These are phyloP conservation scores for Yueomyces sp. DNA, from an alignment of 805 yeast genomes.

Conservation along the genomic window DNA sequence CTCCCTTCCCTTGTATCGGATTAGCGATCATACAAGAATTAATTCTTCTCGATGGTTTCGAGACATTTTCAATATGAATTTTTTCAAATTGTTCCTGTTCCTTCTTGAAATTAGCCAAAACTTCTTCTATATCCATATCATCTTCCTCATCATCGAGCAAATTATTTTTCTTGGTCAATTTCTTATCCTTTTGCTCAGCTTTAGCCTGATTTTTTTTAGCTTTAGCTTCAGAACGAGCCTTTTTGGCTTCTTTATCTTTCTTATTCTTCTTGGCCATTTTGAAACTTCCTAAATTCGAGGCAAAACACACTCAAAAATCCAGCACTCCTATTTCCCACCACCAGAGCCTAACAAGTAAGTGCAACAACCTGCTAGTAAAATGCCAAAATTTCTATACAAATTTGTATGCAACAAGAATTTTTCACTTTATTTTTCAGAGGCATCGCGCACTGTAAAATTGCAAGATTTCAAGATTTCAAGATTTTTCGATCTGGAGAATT, in stretches of 20 bases:
- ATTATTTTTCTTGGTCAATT: constrained; percentile 48
- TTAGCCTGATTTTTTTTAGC: constrained; percentile 62
- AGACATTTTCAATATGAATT: constrained; percentile 43
- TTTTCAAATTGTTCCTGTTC: constrained; percentile 74
- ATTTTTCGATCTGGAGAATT: too few species aligned
- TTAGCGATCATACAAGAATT: constrained; percentile 65
- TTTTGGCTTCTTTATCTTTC: constrained; percentile 82
- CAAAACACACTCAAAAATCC: too few species aligned
- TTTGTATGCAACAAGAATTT: too few species aligned
- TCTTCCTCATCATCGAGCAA: constrained; percentile 75
- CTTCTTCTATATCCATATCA: constrained; percentile 75
- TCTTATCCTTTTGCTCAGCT: constrained; percentile 62
- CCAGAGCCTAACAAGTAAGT: too few species aligned
- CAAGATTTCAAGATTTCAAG: too few species aligned
- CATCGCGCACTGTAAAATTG: too few species aligned
- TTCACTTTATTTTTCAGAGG: too few species aligned
- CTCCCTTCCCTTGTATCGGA: constrained; percentile 64
- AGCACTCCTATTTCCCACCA: too few species aligned
- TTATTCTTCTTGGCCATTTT: constrained; percentile 78
- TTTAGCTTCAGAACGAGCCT: constrained; percentile 77
- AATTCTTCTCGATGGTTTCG: constrained; percentile 54
- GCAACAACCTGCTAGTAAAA: too few species aligned
- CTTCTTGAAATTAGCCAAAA: constrained; percentile 60
- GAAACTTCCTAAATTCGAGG: too few species aligned
- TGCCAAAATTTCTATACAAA: too few species aligned